Base-by-base conservation (phyloP, 164 flowering plant species). In the Kingdonia uniflora region DNA sequence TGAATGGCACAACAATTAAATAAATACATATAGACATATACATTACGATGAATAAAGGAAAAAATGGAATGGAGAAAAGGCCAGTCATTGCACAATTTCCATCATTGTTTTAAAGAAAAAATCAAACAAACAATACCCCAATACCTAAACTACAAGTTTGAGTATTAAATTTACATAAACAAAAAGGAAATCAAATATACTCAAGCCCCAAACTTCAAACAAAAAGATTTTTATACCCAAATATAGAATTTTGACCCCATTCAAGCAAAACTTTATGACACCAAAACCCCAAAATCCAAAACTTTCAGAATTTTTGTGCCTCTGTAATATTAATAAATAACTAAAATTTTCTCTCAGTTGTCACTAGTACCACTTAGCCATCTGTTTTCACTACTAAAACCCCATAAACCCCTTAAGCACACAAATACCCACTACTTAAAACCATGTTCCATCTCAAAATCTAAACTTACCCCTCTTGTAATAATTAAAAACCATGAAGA, bases 91-190 rank as follows among this genome's bases (percentile, higher is more conserved):
- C 47, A 48, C 61, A 42, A 19, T 12, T 42, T 19, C 56, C 53
- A 43, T 67, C 46, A 61, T 48, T 50, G 66, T 25, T 60, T 60
- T 68, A 64, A 20, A 63, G 52, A 51, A 55, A 59, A 40, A 39
- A 42, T 19, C 38, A 42, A 41, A 42, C 48, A 42, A 52, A 60
- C 35, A 17, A n/a, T n/a, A n/a, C n/a, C n/a, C 42, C 52, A 45
- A 41, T 48, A 54, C 41, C 61, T 19, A 44, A 22, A 54, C 46
- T 25, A 55, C 35, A 49, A 51, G 19, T 41, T 17, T 4, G 39
- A 33, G 54, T 40, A 47, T 49, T 8, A 40, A 29, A 29, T 29
- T 57, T 12, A 49, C 38, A 57, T 33, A 57, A 40, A 19, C 20
- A 33, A 15, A 45, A 61, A 8, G n/a, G n/a, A 47, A 19, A 23